Evolutionary conservation across 2,329 filamentous ascomycete species (phyloP), one percentile per base, ranked within the genome.

Genomic region (Ampelomyces quisqualis): DNA sequence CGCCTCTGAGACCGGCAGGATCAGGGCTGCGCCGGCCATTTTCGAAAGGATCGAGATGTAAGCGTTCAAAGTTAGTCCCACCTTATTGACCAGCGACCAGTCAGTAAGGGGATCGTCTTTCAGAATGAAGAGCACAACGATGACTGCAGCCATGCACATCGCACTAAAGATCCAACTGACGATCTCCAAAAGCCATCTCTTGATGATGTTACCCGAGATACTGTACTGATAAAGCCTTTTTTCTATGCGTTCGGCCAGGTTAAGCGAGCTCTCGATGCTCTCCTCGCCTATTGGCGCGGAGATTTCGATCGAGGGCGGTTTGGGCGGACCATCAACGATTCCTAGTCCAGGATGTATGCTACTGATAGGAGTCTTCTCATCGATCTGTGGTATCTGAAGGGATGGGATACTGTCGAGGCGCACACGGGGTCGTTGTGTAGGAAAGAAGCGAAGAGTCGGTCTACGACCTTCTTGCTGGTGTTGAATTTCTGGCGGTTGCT

Each of bases 1-100:
- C 0, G 58, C 60, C 30, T 68, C 63, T 0, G 61, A 53, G 0
- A 60, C 49, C 0, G 62, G 64, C 0, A 67, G 31, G 0, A 65
- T 44, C 0, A 67, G 47, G 0, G 62, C 55, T 2, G 59, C 63
- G 4, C 55, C 58, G 0, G 60, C 57, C 8, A 67, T 52, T n/a
- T 48, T 57, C 0, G 62, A 60, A 0, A 68, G 41, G 0, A 67
- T 34, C 0, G 62, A 53, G 6, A 68, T 57, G 10, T 52, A 62
- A 0, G 64, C 43, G 20, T 65, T 67, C 4, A 67, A 14, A 0
- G 58, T 65, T 0, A 64, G n/a, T 0, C 40, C 38, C 0, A 38
- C 43, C 7, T 37, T 48, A 2, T 48, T 28, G 0, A 6, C 26
- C 2, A 57, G 15, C 0, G 47, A 19, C 60, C 55, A 63, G 1